These are phyloP conservation scores for Rugosomyces carneus DNA, from an alignment of 1,284 basidiomycete genomes.

Conservation along the genomic window DNA sequence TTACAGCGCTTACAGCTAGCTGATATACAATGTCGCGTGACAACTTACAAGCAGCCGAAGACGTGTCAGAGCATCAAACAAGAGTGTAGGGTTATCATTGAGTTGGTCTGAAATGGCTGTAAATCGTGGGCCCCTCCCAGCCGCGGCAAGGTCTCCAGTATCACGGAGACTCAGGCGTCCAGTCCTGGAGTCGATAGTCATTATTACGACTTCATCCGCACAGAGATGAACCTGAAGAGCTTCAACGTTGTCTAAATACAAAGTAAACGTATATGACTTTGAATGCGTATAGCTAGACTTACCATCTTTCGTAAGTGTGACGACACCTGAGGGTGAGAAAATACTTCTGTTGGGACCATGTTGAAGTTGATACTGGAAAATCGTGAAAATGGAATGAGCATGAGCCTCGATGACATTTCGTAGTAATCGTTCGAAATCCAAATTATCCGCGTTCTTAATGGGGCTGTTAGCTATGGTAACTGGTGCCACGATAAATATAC, in stretches of 20 bases:
- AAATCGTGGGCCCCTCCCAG: slow-evolving; percentile 61
- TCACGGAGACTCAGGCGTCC: slow-evolving; percentile 66
- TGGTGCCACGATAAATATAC: slow-evolving; percentile 20
- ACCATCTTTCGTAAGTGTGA: slow-evolving; percentile 51
- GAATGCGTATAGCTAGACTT: neutral
- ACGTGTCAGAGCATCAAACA: slow-evolving; percentile 46
- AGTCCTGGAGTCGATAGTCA: slow-evolving; percentile 68
- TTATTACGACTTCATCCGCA: slow-evolving; percentile 63
- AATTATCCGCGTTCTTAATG: slow-evolving; percentile 51
- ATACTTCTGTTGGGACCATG: slow-evolving; percentile 41
- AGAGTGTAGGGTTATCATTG: slow-evolving; percentile 54
- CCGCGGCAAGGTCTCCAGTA: slow-evolving; percentile 68
- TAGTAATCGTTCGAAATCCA: slow-evolving; percentile 67
- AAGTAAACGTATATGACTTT: slow-evolving; percentile 6
- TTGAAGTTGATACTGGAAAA: slow-evolving; percentile 49
- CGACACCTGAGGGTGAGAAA: slow-evolving; percentile 56
- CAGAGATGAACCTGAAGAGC: slow-evolving; percentile 62
- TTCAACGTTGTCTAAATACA: slow-evolving; percentile 38
- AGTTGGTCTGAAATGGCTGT: slow-evolving; percentile 47
- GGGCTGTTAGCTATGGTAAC: neutral
- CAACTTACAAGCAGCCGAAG: slow-evolving; percentile 51
- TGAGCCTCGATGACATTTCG: slow-evolving; percentile 55
- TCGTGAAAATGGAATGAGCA: slow-evolving; percentile 48
- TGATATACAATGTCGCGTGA: neutral
- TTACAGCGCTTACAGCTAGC: neutral